Evolutionary conservation across 2,329 filamentous ascomycete genomes (phyloP).

Genomic region (Beauveria sp.): DNA sequence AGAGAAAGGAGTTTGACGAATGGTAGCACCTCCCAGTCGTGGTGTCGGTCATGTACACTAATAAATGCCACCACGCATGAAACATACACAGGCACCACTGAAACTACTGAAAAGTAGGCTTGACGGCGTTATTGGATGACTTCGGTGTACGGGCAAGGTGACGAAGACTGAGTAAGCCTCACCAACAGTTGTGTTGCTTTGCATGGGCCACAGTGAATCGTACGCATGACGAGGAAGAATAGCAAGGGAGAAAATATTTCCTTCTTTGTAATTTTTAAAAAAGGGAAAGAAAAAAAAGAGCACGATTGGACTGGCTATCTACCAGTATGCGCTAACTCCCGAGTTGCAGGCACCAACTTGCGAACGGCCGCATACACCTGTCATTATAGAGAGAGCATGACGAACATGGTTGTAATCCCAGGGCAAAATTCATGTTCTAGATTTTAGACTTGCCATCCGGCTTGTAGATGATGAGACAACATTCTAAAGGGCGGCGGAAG

Average conservation of each 20-base stretch:
- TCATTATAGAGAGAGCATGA: not conserved
- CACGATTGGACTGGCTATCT: not conserved
- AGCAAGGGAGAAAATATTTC: no score
- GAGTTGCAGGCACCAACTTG: not conserved
- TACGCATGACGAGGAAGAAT: no score
- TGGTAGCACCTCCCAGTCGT: no score
- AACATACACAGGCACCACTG: no score
- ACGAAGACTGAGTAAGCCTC: no score
- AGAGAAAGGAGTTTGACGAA: not conserved
- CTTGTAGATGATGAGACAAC: not conserved
- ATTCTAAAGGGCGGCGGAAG: not conserved
- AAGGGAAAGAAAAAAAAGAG: not conserved
- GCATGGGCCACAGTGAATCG: no score
- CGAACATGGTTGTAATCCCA: not conserved
- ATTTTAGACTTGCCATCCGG: not conserved
- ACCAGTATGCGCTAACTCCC: not conserved
- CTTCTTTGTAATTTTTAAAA: not conserved
- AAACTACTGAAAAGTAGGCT: no score
- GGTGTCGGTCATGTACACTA: no score
- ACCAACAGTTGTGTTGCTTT: no score
- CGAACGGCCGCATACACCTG: not conserved
- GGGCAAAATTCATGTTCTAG: not conserved
- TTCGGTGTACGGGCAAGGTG: no score
- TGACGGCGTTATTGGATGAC: no score
- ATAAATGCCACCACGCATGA: no score